A percentile compares a stretch with the other conserved stretches of the same genome.
Evolutionary conservation across 1,284 basidiomycete genomes (phyloP).

Genomic region (Tilletia indica): DNA sequence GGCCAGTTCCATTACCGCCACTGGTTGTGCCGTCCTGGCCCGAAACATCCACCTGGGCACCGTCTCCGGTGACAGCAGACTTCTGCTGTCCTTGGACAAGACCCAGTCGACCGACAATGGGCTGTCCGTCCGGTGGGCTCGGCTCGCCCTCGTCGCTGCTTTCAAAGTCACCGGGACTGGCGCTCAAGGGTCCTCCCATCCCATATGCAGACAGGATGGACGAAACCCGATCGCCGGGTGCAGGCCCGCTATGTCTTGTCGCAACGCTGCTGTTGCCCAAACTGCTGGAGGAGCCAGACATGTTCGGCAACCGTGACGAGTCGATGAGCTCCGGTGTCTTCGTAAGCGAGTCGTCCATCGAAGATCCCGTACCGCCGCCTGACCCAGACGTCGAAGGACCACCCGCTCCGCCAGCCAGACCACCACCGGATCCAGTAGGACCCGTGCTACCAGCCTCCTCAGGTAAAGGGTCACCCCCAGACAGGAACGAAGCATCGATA

Average conservation of each 20-base stretch:
- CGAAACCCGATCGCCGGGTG: neutral
- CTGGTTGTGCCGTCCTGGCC: too few relatives aligned
- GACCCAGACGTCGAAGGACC: neutral
- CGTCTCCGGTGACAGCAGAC: neutral
- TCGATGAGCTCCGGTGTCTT: slow-evolving; percentile 15
- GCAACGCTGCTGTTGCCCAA: slow-evolving; percentile 12
- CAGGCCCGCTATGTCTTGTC: neutral
- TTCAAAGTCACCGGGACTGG: slow-evolving; percentile 8
- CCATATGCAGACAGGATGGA: slow-evolving; percentile 16
- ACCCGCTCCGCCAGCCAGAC: slow-evolving; percentile 10
- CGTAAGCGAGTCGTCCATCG: neutral
- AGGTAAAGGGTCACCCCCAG: neutral
- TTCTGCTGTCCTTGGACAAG: neutral
- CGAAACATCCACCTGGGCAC: neutral
- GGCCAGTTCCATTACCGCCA: neutral
- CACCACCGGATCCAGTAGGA: slow-evolving; percentile 4
- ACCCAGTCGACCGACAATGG: neutral
- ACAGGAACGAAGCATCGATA: slow-evolving; percentile 8
- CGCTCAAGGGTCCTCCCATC: slow-evolving; percentile 12
- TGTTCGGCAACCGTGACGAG: slow-evolving; percentile 1
- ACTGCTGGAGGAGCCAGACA: slow-evolving; percentile 14
- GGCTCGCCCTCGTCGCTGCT: slow-evolving; percentile 18
- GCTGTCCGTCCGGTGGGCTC: slow-evolving; percentile 11
- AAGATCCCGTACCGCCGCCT: neutral
- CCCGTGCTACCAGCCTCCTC: neutral